These are phyloP conservation scores for Sisymbrium irio DNA, from an alignment of 345 rosid species.

Conservation along the genomic window DNA sequence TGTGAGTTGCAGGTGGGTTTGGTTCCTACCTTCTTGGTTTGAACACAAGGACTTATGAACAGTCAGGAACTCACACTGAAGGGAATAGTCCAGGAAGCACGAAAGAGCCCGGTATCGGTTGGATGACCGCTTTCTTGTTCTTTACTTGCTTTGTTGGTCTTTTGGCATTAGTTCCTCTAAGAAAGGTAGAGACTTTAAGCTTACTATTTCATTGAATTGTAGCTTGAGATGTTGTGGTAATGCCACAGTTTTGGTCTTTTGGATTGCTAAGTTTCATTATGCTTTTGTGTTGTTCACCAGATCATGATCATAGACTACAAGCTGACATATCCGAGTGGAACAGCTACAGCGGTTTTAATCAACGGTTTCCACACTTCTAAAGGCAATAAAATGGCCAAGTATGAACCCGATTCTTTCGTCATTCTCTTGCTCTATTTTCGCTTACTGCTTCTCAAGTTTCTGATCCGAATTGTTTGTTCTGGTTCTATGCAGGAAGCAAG, in stretches of 20 bases:
- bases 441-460: not conserved
- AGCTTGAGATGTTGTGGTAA: not conserved
- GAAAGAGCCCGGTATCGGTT: constrained; percentile 80
- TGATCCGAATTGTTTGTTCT: not conserved
- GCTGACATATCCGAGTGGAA: constrained; percentile 81
- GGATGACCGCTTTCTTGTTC: constrained; percentile 89
- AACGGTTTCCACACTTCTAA: constrained; percentile 80
- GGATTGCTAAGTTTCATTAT: not conserved
- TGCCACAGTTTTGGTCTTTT: too few species aligned
- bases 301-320: constrained; percentile 88
- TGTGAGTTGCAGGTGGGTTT: constrained; percentile 69
- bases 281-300: constrained; percentile 34
- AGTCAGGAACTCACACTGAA: constrained; percentile 59
- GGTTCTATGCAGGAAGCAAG: constrained; percentile 63
- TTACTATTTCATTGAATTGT: not conserved
- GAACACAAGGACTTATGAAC: constrained; percentile 62
- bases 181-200: constrained; percentile 47
- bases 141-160: constrained; percentile 77
- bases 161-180: constrained; percentile 79
- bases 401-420: constrained; percentile 9
- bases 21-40: constrained; percentile 89
- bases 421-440: not conserved
- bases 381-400: constrained; percentile 76
- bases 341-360: constrained; percentile 87
- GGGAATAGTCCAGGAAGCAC: constrained; percentile 64